Evolutionary conservation across 306 rosid genomes (phyloP).

Genomic region (Alnus glutinosa): DNA sequence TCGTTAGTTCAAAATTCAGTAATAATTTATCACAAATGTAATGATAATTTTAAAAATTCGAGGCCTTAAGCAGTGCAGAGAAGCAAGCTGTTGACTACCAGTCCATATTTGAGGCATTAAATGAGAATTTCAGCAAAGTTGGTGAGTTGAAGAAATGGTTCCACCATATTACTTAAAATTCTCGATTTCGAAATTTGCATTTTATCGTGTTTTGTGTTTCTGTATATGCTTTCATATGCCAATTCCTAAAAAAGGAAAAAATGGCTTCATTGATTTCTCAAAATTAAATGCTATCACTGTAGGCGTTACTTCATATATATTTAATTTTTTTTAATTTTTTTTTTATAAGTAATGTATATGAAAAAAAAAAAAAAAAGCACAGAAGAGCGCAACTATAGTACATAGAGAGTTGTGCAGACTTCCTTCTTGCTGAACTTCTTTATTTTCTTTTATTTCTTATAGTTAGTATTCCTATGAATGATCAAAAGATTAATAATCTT

Average conservation of each 20-base stretch:
- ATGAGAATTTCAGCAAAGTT: slow-evolving; percentile 54
- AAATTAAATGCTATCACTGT: background rate
- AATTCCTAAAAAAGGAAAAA: background rate
- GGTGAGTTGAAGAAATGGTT: slow-evolving; percentile 47
- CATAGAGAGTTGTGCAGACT: too few relatives aligned
- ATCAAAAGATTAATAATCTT: background rate
- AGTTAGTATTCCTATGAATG: background rate
- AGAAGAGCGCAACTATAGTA: too few relatives aligned
- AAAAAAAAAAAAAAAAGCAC: too few relatives aligned
- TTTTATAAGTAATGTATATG: too few relatives aligned
- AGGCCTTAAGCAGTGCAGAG: slow-evolving; percentile 79
- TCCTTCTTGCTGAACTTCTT: too few relatives aligned
- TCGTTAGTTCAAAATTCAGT: too few relatives aligned
- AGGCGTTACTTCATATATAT: too few relatives aligned
- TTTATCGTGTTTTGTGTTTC: background rate
- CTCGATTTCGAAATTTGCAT: background rate
- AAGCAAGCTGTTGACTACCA: slow-evolving; percentile 68
- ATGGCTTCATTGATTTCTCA: background rate
- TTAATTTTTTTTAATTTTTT: too few relatives aligned
- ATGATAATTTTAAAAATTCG: slow-evolving; percentile 22
- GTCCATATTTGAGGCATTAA: slow-evolving; percentile 48
- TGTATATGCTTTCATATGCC: background rate
- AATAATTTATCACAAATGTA: too few relatives aligned
- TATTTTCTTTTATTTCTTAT: background rate
- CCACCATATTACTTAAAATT: background rate